Percentiles rank a stretch among this genome's conserved stretches.
phyloP scores from a whole-genome alignment of 1,139 yeast genomes.

The Magnusiomyces fungicola region DNA sequence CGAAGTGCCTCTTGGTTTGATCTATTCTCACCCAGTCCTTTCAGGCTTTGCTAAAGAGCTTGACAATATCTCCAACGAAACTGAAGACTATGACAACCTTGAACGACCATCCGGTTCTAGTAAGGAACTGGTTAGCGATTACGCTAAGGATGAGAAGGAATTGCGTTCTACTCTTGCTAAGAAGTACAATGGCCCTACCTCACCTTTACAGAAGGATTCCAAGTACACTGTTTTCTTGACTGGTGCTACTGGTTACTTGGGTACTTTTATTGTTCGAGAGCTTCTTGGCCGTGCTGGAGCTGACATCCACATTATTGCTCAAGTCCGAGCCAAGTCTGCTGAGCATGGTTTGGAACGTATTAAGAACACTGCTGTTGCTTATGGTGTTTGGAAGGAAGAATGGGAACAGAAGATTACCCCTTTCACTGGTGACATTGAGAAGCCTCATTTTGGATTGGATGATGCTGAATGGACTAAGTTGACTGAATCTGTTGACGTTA shows the following conservation, averaged over 20 bases:
- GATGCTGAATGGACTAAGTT: slow-evolving; percentile 51
- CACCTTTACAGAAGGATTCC: slow-evolving; percentile 32
- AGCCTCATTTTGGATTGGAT: slow-evolving; percentile 62
- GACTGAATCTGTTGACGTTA: slow-evolving; percentile 59
- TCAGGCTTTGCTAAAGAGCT: slow-evolving; percentile 70
- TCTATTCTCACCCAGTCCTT: slow-evolving; percentile 84
- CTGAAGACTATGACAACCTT: slow-evolving; percentile 32
- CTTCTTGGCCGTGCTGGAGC: slow-evolving; percentile 47
- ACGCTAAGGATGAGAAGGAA: slow-evolving; percentile 66
- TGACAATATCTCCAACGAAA: slow-evolving; percentile 41
- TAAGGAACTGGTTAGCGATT: slow-evolving; percentile 38
- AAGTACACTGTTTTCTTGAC: slow-evolving; percentile 71
- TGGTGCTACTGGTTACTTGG: slow-evolving; percentile 95
- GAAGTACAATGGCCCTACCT: slow-evolving; percentile 36
- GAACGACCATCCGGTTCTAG: slow-evolving; percentile 33
- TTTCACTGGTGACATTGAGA: slow-evolving; percentile 76
- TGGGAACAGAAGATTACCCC: slow-evolving; percentile 56
- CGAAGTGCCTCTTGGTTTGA: slow-evolving; percentile 82
- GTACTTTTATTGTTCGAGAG: slow-evolving; percentile 78
- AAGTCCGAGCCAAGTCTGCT: slow-evolving; percentile 75
- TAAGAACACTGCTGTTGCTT: slow-evolving; percentile 67
- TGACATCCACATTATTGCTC: slow-evolving; percentile 63
- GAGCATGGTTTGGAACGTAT: slow-evolving; percentile 70
- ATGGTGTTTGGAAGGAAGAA: slow-evolving; percentile 73
- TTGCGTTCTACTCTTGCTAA: slow-evolving; percentile 42